These are phyloP conservation scores for Penicillium sp. DNA, from an alignment of 2,329 filamentous ascomycete species.

Conservation along the genomic window DNA sequence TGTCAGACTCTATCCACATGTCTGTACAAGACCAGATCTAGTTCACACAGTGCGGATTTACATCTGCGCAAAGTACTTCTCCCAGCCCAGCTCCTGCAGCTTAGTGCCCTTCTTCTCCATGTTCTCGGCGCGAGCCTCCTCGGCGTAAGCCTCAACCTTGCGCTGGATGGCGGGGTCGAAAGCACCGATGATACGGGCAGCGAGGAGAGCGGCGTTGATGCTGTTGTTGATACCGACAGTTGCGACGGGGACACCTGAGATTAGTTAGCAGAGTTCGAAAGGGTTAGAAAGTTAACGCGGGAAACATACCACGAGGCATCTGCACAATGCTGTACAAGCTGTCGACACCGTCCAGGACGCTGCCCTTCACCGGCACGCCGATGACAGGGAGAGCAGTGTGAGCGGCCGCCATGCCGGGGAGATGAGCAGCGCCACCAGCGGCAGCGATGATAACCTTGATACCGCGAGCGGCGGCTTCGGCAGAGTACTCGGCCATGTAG, in stretches of 20 bases:
- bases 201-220: slow-evolving; percentile 73
- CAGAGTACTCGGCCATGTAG: slow-evolving; percentile 68
- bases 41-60: slow-evolving; percentile 10
- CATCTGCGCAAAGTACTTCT: slow-evolving; percentile 49
- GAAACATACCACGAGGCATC: slow-evolving; percentile 63
- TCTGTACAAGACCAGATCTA: neutral
- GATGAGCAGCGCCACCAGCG: slow-evolving; percentile 71
- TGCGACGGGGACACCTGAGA: slow-evolving; percentile 67
- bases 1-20: neutral
- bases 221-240: slow-evolving; percentile 81
- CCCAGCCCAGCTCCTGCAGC: slow-evolving; percentile 45
- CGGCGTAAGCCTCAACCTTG: slow-evolving; percentile 46
- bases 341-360: slow-evolving; percentile 70
- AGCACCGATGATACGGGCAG: slow-evolving; percentile 66
- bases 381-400: slow-evolving; percentile 74
- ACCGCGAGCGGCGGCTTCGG: slow-evolving; percentile 62
- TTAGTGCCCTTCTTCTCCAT: slow-evolving; percentile 45
- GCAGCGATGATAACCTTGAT: slow-evolving; percentile 75
- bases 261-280: slow-evolving; percentile 8
- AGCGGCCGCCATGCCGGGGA: slow-evolving; percentile 74
- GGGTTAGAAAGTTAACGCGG: neutral
- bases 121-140: slow-evolving; percentile 43
- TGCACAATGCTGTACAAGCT: slow-evolving; percentile 73
- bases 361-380: slow-evolving; percentile 74
- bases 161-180: slow-evolving; percentile 42